Evolutionary conservation across 371 early-diverging fungal genomes (phyloP).

Genomic region (Catenaria anguillulae): DNA sequence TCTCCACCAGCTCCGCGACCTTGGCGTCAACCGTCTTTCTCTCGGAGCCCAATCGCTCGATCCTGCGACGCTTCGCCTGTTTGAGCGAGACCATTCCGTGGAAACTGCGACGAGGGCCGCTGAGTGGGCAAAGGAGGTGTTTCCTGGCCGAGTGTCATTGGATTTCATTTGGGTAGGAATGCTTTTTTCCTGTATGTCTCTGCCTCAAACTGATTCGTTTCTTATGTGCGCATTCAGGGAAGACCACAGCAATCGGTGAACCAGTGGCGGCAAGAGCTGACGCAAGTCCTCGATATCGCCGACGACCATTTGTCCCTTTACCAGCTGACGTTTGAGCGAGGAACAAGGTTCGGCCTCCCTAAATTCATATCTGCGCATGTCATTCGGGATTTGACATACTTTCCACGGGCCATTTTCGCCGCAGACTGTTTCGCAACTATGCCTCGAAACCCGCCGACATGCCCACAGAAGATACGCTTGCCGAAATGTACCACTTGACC

Average conservation of each 20-base stretch:
- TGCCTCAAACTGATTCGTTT: no score
- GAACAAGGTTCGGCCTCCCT: slow-evolving; percentile 42
- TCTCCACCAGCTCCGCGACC: slow-evolving; percentile 28
- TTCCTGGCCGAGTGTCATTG: slow-evolving; percentile 48
- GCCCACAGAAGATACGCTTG: slow-evolving; percentile 36
- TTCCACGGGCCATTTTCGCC: no score
- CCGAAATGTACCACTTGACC: slow-evolving; percentile 62
- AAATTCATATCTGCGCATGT: no score
- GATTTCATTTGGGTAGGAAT: slow-evolving; percentile 85
- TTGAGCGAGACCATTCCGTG: slow-evolving; percentile 59
- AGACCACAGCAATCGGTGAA: slow-evolving; percentile 47
- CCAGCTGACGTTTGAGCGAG: slow-evolving; percentile 68
- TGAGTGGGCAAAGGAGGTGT: slow-evolving; percentile 35
- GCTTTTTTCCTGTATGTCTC: no score
- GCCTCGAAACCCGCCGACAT: slow-evolving; percentile 4
- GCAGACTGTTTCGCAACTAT: no score
- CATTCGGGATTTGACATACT: no score
- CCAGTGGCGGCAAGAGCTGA: slow-evolving; percentile 49
- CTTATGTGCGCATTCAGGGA: no score
- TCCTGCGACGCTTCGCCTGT: slow-evolving; percentile 13
- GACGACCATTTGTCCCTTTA: slow-evolving; percentile 60
- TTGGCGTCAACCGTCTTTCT: slow-evolving; percentile 65
- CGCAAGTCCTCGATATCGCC: background rate
- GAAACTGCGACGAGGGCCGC: slow-evolving; percentile 38
- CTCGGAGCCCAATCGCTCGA: slow-evolving; percentile 58